Conservation (phyloP, 306 rosid species). For the Medicago arabica region DNA sequence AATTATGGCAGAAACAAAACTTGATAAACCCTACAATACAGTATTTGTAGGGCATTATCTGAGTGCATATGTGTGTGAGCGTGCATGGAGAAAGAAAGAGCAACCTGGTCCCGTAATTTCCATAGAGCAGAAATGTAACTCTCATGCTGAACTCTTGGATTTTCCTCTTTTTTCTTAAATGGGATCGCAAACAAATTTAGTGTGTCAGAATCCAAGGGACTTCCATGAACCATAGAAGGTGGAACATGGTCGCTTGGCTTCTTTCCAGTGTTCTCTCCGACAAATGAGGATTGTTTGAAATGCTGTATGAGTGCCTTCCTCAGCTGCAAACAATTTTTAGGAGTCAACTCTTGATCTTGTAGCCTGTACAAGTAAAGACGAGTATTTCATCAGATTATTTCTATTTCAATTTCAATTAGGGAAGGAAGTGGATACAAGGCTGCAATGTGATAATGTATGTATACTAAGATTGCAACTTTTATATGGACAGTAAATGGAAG, state of each 20-base stretch:
- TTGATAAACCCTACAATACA: conserved; percentile 5
- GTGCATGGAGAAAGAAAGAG: conserved; percentile 21
- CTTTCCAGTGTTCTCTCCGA: conserved; percentile 41
- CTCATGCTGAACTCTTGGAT: conserved; percentile 51
- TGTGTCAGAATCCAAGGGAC: conserved; percentile 39
- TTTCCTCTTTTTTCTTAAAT: conserved; percentile 65
- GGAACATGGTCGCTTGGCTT: not conserved
- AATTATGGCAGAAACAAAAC: not conserved
- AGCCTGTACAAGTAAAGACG: conserved; percentile 50
- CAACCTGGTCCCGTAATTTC: conserved; percentile 85
- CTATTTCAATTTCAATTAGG: conserved; percentile 4
- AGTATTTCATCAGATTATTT: conserved; percentile 18
- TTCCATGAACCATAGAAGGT: conserved; percentile 33
- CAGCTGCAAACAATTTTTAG: conserved; percentile 53
- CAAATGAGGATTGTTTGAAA: conserved; percentile 60
- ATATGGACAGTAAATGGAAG: not conserved
- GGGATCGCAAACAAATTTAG: conserved; percentile 61
- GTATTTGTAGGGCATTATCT: not conserved
- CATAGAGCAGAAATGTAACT: conserved; percentile 63
- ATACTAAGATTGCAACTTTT: conserved; percentile 20
- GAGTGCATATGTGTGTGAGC: not conserved
- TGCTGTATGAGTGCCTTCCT: conserved; percentile 62
- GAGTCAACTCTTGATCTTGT: conserved; percentile 62
- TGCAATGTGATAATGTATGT: not conserved
- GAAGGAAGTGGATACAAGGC: conserved; percentile 1